Percentiles rank a stretch among this genome's conserved stretches.
Evolutionary conservation across 768 basidiomycete species (phyloP).

Genomic region (Lactarius sanguifluus): DNA sequence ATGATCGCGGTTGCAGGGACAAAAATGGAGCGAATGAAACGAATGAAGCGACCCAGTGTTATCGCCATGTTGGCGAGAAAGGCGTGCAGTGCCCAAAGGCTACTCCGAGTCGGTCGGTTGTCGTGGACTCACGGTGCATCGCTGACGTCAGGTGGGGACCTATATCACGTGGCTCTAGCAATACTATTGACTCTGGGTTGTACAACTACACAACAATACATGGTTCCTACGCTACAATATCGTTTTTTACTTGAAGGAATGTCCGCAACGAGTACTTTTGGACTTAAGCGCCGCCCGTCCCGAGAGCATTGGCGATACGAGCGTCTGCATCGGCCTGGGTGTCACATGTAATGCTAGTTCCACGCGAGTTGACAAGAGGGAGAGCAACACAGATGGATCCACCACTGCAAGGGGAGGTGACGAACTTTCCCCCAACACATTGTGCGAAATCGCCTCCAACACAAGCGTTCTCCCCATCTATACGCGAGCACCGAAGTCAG

Average conservation of each 20-base stretch:
- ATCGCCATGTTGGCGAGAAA: constrained; percentile 31
- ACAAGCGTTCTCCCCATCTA: constrained; percentile 41
- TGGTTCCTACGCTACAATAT: not conserved
- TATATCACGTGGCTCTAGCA: not conserved
- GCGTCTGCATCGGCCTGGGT: constrained; percentile 36
- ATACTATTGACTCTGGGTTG: not conserved
- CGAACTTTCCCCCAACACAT: constrained; percentile 40
- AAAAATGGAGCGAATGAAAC: constrained; percentile 54
- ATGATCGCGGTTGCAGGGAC: constrained; percentile 60
- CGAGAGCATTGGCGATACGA: constrained; percentile 41
- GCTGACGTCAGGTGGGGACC: not conserved
- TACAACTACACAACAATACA: not conserved
- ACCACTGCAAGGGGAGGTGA: constrained; percentile 36
- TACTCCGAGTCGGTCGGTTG: too few species aligned
- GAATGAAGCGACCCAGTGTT: constrained; percentile 41
- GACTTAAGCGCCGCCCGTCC: constrained; percentile 30
- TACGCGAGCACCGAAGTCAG: not conserved
- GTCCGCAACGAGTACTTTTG: not conserved
- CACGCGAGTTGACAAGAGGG: constrained; percentile 42
- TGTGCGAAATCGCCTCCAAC: constrained; percentile 42
- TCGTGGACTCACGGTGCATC: not conserved
- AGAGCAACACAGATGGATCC: constrained; percentile 41
- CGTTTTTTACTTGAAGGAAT: not conserved
- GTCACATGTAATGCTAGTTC: constrained; percentile 42
- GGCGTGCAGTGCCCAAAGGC: not conserved